phyloP scores from a whole-genome alignment of 441 rosid genomes.

The Omphalea diandra region DNA sequence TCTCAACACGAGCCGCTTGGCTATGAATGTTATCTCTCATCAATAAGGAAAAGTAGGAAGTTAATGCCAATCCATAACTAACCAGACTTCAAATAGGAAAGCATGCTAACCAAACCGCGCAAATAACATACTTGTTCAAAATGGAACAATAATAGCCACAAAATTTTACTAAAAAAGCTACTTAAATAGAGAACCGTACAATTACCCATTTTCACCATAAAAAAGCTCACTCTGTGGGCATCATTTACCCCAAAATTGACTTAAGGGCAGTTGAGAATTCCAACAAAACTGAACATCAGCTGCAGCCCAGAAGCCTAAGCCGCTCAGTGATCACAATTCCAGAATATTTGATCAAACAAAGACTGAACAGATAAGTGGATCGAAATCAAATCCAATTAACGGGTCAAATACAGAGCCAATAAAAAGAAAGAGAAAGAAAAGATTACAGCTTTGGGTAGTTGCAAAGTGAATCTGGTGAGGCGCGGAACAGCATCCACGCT shows the following conservation, averaged over 20 bases:
- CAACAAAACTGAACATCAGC: neutral
- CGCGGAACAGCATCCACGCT: constrained; percentile 41
- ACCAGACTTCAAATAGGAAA: neutral
- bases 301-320: neutral
- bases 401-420: neutral
- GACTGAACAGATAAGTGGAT: neutral
- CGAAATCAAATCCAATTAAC: neutral
- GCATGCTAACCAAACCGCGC: neutral
- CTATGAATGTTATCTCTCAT: neutral
- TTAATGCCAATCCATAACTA: neutral
- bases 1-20: neutral
- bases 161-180: neutral
- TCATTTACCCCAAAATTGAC: neutral
- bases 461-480: constrained; percentile 64
- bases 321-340: too few relatives aligned
- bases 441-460: constrained; percentile 63
- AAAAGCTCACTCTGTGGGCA: neutral
- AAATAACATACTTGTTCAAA: neutral
- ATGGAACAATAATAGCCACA: neutral
- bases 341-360: neutral
- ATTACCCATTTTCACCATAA: neutral
- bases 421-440: neutral
- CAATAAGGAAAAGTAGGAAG: neutral
- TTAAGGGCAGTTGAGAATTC: neutral
- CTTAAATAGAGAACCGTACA: too few relatives aligned